These are phyloP conservation scores for Apiospora aurea DNA, from an alignment of 2,329 filamentous ascomycete genomes.

Conservation along the genomic window DNA sequence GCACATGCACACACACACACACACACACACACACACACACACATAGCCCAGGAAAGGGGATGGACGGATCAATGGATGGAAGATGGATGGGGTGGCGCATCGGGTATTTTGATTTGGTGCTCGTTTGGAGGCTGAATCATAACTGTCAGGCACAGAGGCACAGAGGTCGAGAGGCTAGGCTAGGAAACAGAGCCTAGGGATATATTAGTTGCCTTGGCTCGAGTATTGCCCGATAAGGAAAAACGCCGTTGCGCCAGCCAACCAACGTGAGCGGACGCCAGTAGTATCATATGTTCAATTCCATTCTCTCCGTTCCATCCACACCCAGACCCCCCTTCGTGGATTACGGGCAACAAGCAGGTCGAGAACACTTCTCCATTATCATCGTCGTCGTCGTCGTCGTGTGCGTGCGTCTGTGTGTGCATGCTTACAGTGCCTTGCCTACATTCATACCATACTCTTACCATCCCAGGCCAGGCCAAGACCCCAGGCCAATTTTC, in stretches of 20 bases:
- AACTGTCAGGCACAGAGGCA: conserved; percentile 13
- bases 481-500: neutral
- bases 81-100: neutral
- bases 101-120: conserved; percentile 16
- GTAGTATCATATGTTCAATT: neutral
- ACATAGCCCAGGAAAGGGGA: neutral
- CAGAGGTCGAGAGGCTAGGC: neutral
- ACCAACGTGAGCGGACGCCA: neutral
- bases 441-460: neutral
- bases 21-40: neutral
- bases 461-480: neutral
- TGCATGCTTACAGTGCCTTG: neutral
- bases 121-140: conserved; percentile 21
- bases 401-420: neutral
- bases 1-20: neutral
- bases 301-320: neutral
- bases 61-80: neutral
- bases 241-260: conserved; percentile 4
- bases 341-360: neutral
- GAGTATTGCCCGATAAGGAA: conserved; percentile 17
- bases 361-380: neutral
- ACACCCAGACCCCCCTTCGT: neutral
- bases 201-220: conserved; percentile 10
- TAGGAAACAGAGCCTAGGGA: neutral
- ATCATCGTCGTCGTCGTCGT: neutral